These are phyloP conservation scores for Nicotiana tomentosiformis DNA, from an alignment of 257 asterid genomes.

Conservation along the genomic window DNA sequence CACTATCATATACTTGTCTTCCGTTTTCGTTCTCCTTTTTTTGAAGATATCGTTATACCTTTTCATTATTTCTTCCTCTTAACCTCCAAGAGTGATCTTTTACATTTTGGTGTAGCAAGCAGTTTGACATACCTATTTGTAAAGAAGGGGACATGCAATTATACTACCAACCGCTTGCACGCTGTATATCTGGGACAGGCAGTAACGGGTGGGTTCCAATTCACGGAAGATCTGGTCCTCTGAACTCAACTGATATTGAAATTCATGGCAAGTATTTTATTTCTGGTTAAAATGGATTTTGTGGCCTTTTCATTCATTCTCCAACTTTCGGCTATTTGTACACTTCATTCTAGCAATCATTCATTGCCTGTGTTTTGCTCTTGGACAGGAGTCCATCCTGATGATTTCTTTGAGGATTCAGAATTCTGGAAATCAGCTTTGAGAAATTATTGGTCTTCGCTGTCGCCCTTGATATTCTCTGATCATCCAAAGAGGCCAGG, in stretches of 20 bases:
- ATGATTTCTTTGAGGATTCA: constrained; percentile 64
- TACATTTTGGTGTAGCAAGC: constrained; percentile 32
- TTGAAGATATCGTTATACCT: not conserved
- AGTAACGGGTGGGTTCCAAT: constrained; percentile 77
- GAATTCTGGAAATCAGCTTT: constrained; percentile 70
- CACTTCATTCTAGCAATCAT: not conserved
- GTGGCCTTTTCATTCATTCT: not conserved
- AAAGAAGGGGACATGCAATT: constrained; percentile 60
- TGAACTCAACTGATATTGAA: constrained; percentile 47
- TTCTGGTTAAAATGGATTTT: not conserved
- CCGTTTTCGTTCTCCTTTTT: not conserved
- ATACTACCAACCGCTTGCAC: constrained; percentile 71
- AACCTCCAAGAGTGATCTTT: not conserved
- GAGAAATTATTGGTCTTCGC: constrained; percentile 88
- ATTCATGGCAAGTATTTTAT: constrained; percentile 53
- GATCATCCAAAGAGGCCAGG: constrained; percentile 97
- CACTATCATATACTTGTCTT: too few species aligned
- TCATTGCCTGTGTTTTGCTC: not conserved
- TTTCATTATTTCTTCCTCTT: not conserved
- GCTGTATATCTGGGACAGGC: constrained; percentile 60
- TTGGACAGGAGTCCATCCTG: constrained; percentile 59
- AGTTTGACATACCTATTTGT: constrained; percentile 53
- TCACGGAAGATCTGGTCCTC: constrained; percentile 51
- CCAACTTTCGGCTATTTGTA: not conserved
- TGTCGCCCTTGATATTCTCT: constrained; percentile 90